Evolutionary conservation across 306 rosid species (phyloP).

Genomic region (Castanea sativa): DNA sequence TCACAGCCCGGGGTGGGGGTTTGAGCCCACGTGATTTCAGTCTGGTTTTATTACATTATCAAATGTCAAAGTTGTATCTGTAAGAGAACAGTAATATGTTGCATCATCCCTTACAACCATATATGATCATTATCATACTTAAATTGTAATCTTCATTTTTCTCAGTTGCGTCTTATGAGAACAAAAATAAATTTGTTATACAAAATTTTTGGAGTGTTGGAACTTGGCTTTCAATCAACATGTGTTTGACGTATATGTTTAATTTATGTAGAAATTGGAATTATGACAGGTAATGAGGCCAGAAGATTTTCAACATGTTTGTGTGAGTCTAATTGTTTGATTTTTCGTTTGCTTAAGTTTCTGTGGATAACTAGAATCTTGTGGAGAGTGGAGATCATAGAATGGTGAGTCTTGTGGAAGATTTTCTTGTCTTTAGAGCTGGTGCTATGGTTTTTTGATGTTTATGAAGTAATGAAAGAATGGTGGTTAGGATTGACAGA

Average conservation of each 20-base stretch:
- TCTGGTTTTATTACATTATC: neutral
- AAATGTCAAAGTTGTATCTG: neutral
- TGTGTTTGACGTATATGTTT: neutral
- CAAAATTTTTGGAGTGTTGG: neutral
- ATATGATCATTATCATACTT: neutral
- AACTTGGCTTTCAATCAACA: neutral
- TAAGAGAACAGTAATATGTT: neutral
- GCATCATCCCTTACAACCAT: neutral
- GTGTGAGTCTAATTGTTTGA: neutral
- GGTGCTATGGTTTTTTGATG: neutral
- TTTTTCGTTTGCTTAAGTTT: neutral
- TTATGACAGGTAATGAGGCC: neutral
- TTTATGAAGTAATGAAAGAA: no score
- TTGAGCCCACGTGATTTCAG: neutral
- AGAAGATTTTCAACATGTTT: neutral
- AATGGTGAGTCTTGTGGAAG: neutral
- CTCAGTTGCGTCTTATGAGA: neutral
- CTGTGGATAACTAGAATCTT: neutral
- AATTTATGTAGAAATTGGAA: neutral
- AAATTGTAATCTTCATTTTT: neutral
- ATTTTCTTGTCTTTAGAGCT: neutral
- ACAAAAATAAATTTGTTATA: neutral
- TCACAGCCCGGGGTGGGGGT: no score
- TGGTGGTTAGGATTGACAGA: no score
- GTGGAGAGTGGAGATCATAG: neutral